Evolutionary conservation across 2,329 filamentous ascomycete species (phyloP).

Genomic region (Gliomastix tumulicola): DNA sequence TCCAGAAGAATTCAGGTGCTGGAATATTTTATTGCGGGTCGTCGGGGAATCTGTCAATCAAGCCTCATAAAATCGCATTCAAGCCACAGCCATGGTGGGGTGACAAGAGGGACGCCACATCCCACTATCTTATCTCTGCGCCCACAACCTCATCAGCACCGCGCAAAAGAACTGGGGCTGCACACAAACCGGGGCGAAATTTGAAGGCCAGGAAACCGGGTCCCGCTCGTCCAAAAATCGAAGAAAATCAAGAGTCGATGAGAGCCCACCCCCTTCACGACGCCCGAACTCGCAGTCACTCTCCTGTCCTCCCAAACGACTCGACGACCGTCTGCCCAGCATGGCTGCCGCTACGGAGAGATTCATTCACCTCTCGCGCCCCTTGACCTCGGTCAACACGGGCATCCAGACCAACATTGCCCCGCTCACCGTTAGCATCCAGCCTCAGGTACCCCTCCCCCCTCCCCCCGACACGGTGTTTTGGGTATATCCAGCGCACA

Average conservation of each 20-base stretch:
- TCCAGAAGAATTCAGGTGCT: too few relatives aligned
- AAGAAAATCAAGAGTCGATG: too few relatives aligned
- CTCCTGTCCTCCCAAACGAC: neutral
- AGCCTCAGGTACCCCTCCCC: constrained; percentile 70
- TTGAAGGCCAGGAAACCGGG: constrained; percentile 20
- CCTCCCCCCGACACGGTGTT: neutral
- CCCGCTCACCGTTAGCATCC: constrained; percentile 89
- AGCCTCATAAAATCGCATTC: too few relatives aligned
- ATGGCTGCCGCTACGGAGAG: constrained; percentile 78
- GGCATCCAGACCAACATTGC: constrained; percentile 80
- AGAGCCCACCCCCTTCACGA: constrained; percentile 9
- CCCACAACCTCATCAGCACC: constrained; percentile 49
- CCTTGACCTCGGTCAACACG: constrained; percentile 73
- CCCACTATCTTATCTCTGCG: constrained; percentile 51
- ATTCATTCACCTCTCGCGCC: constrained; percentile 91
- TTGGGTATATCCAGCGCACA: neutral
- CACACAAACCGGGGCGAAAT: constrained; percentile 4
- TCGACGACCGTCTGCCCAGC: constrained; percentile 35
- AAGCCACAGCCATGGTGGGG: too few relatives aligned
- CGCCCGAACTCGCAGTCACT: too few relatives aligned
- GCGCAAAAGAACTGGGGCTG: too few relatives aligned
- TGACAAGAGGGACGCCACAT: too few relatives aligned
- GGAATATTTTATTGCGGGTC: too few relatives aligned
- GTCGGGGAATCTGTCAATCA: too few relatives aligned
- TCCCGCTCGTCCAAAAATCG: too few relatives aligned